Percentiles rank a stretch among this genome's conserved stretches.
These are phyloP conservation scores for Scenedesmus sp. DNA, from an alignment of 163 green algal species.

Conservation along the genomic window DNA sequence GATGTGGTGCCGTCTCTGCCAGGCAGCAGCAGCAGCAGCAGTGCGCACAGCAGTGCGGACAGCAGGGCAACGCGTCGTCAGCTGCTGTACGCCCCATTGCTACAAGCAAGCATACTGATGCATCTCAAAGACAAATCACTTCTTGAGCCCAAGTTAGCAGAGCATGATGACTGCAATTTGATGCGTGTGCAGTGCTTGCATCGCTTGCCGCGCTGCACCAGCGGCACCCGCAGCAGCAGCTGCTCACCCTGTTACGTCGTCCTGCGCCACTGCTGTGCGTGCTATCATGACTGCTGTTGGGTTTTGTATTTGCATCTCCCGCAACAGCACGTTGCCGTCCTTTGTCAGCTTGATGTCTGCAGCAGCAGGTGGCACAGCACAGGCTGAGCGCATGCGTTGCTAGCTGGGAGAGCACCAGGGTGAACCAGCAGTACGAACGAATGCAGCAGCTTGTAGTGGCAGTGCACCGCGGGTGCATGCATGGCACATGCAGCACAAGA, in stretches of 20 bases:
- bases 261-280: conserved; percentile 97
- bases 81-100: neutral
- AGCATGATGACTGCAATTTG: neutral
- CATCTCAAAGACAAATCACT: no score
- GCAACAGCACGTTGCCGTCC: conserved; percentile 97
- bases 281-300: conserved; percentile 99
- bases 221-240: neutral
- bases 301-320: conserved; percentile 99
- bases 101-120: neutral
- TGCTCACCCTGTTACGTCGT: conserved; percentile 95
- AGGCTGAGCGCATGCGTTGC: neutral
- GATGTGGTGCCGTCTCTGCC: conserved; percentile 95
- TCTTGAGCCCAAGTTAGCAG: no score
- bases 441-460: neutral
- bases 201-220: neutral
- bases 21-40: neutral
- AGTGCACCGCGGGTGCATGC: neutral
- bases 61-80: neutral
- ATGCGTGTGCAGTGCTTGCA: neutral
- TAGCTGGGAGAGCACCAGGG: neutral
- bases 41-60: neutral
- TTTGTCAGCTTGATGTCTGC: conserved; percentile 99
- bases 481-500: neutral
- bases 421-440: neutral
- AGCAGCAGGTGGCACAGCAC: neutral